Conservation (phyloP, 2,329 filamentous ascomycete genomes). For the Sporothrix protearum region DNA sequence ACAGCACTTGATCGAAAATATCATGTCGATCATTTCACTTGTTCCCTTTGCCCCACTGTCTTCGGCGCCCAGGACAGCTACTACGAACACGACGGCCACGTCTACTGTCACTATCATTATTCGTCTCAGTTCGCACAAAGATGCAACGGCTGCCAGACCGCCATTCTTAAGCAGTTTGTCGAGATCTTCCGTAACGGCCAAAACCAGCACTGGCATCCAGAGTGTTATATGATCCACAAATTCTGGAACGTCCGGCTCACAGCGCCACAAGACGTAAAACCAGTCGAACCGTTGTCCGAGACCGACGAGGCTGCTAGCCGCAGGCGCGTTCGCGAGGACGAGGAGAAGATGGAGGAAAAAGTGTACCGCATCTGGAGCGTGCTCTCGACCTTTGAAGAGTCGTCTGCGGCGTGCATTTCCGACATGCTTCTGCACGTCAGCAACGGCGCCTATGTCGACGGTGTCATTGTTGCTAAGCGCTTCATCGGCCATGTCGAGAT, state of each 20-base stretch:
- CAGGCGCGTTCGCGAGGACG: conserved; percentile 73
- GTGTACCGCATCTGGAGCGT: conserved; percentile 99
- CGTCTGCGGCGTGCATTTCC: conserved; percentile 94
- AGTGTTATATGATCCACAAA: conserved; percentile 99
- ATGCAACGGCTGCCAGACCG: conserved; percentile 94
- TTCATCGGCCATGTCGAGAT: conserved; percentile 97
- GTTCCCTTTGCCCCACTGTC: conserved; percentile 93
- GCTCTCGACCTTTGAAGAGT: conserved; percentile 93
- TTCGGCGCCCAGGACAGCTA: conserved; percentile 98
- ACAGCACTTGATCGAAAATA: conserved; percentile 97
- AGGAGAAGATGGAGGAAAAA: conserved; percentile 95
- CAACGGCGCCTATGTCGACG: conserved; percentile 94
- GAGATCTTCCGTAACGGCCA: conserved; percentile 97
- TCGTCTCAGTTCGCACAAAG: conserved; percentile 94
- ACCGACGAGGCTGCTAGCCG: conserved; percentile 59
- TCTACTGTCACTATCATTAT: conserved; percentile 99
- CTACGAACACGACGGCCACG: conserved; percentile 93
- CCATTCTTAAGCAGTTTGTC: conserved; percentile 97
- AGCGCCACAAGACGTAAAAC: conserved; percentile 52
- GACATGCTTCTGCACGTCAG: conserved; percentile 98
- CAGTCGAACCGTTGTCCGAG: conserved; percentile 30
- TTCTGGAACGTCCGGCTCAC: conserved; percentile 97
- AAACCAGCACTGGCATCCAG: conserved; percentile 98
- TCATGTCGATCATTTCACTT: conserved; percentile 98
- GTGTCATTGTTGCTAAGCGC: conserved; percentile 87